Conservation (phyloP, 129 eudicot species). For the Escallonia herrerae region DNA sequence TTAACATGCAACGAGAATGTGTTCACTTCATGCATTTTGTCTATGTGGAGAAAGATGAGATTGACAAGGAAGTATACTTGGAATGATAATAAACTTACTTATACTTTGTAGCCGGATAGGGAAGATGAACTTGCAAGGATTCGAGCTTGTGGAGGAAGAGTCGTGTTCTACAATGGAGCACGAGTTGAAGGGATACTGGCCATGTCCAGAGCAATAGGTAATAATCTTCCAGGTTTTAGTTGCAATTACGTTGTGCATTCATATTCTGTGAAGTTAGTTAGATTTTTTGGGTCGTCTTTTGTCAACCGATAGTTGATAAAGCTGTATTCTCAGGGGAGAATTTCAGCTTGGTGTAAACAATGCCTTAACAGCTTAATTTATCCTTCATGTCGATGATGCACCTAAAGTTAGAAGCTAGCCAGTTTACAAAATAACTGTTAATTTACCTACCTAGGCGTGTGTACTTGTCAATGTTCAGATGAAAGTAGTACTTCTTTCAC, state of each 20-base stretch:
- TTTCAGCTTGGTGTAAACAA: too few relatives aligned
- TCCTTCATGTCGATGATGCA: too few relatives aligned
- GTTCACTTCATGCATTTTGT: not conserved
- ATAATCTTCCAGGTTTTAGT: not conserved
- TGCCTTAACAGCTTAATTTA: too few relatives aligned
- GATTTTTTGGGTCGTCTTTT: too few relatives aligned
- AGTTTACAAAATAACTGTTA: too few relatives aligned
- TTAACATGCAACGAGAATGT: not conserved
- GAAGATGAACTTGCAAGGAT: constrained; percentile 46
- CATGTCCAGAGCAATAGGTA: constrained; percentile 65
- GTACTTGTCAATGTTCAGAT: too few relatives aligned
- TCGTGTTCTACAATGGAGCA: constrained; percentile 21
- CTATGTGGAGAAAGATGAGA: not conserved
- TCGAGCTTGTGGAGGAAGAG: constrained; percentile 38
- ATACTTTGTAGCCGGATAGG: constrained; percentile 36
- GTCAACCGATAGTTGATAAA: too few relatives aligned
- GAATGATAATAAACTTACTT: not conserved
- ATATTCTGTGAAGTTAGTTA: too few relatives aligned
- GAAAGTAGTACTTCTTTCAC: too few relatives aligned
- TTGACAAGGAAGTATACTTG: not conserved
- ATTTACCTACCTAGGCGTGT: too few relatives aligned
- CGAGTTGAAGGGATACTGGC: constrained; percentile 62
- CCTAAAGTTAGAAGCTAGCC: too few relatives aligned
- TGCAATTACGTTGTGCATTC: not conserved
- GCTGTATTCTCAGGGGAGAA: too few relatives aligned